Percentiles rank a stretch among this genome's conserved stretches.
These are phyloP conservation scores for Calonectria leucothoes DNA, from an alignment of 2,329 filamentous ascomycete genomes.

Conservation along the genomic window DNA sequence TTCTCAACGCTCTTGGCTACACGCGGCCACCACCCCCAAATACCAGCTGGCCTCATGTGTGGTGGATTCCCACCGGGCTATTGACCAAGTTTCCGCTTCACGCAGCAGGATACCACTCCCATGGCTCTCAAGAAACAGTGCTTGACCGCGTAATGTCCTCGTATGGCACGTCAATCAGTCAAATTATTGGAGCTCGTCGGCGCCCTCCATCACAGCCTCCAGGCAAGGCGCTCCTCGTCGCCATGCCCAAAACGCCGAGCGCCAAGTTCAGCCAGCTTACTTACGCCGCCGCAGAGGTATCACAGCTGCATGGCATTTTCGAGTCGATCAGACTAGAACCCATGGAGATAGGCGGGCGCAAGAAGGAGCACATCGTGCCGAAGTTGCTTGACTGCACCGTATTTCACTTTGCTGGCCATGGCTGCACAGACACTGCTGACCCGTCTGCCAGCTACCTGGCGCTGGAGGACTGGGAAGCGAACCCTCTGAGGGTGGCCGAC, in stretches of 20 bases:
- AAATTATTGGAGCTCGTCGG: neutral
- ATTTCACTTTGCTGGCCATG: constrained; percentile 7
- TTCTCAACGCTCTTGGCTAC: no score
- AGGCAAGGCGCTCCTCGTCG: neutral
- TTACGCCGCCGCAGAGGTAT: neutral
- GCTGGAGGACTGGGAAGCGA: neutral
- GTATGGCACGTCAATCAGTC: neutral
- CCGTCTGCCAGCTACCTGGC: neutral
- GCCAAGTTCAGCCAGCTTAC: neutral
- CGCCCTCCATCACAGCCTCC: neutral
- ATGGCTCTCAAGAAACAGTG: constrained; percentile 36
- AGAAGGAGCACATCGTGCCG: neutral
- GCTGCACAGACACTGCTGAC: neutral
- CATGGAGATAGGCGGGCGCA: neutral
- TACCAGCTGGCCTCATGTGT: constrained; percentile 43
- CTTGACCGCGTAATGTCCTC: constrained; percentile 40
- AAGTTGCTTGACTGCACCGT: neutral
- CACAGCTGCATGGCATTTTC: neutral
- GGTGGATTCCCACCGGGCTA: constrained; percentile 48
- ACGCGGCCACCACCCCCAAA: no score
- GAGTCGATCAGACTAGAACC: neutral
- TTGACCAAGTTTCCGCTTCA: constrained; percentile 47
- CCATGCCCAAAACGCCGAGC: neutral
- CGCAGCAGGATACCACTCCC: constrained; percentile 46
- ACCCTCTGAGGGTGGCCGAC: neutral